A percentile compares a stretch with the other conserved stretches of the same genome.
These are phyloP conservation scores for Yamadazyma oceani DNA, from an alignment of 1,139 yeast genomes.

Conservation along the genomic window DNA sequence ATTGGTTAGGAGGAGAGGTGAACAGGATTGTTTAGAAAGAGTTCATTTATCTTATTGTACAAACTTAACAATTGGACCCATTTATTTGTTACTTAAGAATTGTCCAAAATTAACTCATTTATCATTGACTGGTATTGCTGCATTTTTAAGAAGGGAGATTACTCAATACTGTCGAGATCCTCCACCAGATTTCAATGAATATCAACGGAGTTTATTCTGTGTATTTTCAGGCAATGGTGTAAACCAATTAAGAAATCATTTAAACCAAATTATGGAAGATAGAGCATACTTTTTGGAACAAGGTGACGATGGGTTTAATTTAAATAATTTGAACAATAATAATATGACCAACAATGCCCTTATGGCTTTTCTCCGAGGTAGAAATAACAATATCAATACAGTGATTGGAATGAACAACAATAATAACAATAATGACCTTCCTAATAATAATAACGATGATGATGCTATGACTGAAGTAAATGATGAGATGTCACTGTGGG, in stretches of 20 bases:
- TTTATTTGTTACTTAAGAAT: constrained; percentile 66
- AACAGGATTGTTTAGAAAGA: constrained; percentile 78
- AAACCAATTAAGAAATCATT: constrained; percentile 61
- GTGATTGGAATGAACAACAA: constrained; percentile 3
- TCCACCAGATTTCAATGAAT: constrained; percentile 88
- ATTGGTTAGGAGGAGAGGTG: constrained; percentile 70
- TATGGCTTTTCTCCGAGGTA: constrained; percentile 3
- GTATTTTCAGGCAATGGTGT: constrained; percentile 95
- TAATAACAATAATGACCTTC: constrained; percentile 2
- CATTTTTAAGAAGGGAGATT: constrained; percentile 83
- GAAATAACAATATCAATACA: constrained; percentile 5
- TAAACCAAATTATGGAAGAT: constrained; percentile 48
- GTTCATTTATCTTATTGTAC: constrained; percentile 93
- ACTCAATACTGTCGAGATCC: constrained; percentile 91
- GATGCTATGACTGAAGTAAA: not conserved
- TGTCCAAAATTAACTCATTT: constrained; percentile 89
- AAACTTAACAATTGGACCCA: constrained; percentile 71
- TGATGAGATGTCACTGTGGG: constrained; percentile 28
- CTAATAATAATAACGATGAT: constrained; percentile 2
- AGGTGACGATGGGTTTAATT: constrained; percentile 20
- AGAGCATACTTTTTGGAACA: constrained; percentile 42
- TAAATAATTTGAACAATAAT: constrained; percentile 3
- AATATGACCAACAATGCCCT: constrained; percentile 1
- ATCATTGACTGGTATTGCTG: constrained; percentile 83
- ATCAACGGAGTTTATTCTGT: constrained; percentile 84